Evolutionary conservation across 2,329 filamentous ascomycete genomes (phyloP).

Genomic region (Trichoderma koningii): DNA sequence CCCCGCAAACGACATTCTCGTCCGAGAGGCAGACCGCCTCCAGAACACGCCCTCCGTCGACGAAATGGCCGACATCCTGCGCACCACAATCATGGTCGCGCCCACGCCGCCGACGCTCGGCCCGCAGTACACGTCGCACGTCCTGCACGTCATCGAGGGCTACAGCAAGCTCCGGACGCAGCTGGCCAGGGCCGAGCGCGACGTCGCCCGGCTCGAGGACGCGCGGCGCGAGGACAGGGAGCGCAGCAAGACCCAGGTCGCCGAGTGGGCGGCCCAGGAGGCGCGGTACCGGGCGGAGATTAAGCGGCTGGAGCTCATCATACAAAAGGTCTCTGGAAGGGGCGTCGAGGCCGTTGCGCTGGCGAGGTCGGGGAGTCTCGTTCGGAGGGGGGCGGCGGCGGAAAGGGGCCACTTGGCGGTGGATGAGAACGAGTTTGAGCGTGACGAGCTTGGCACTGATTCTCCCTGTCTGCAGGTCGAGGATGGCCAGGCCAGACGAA

Average conservation of each 20-base stretch:
- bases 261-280: constrained; percentile 33
- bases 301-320: constrained; percentile 39
- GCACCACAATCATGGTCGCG: constrained; percentile 45
- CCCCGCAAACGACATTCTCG: constrained; percentile 27
- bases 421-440: not conserved
- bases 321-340: constrained; percentile 43
- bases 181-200: constrained; percentile 40
- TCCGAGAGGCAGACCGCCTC: constrained; percentile 32
- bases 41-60: constrained; percentile 48
- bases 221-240: constrained; percentile 38
- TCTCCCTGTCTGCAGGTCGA: not conserved
- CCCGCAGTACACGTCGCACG: constrained; percentile 46
- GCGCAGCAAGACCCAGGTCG: constrained; percentile 37
- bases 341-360: constrained; percentile 50
- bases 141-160: constrained; percentile 44
- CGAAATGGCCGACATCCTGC: constrained; percentile 50
- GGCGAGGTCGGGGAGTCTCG: constrained; percentile 46
- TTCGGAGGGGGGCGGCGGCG: constrained; percentile 26
- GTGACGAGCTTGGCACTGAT: not conserved
- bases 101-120: constrained; percentile 42
- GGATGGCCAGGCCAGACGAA: not conserved
- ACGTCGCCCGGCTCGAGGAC: constrained; percentile 44
- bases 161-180: constrained; percentile 38
- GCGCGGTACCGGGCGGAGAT: constrained; percentile 37
- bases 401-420: not conserved